Base-by-base conservation (phyloP, 2,329 filamentous ascomycete genomes). In the Macrophomina phaseolina region DNA sequence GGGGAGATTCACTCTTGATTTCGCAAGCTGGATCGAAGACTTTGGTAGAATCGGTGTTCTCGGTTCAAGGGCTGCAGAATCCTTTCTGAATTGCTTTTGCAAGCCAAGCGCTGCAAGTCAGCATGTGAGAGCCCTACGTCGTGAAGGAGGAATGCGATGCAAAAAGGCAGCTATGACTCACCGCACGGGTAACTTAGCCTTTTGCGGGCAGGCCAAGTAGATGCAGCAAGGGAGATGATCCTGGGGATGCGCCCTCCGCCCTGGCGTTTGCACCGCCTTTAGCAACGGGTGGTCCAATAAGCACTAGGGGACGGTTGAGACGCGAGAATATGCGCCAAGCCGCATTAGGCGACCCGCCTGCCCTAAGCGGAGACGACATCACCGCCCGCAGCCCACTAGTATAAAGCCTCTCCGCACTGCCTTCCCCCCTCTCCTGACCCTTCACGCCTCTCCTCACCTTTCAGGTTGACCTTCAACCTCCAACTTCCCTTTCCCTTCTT, bases 371-470 rank as follows among this genome's bases (percentile, higher is more conserved):
- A 58, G 18, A 42, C 53, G 36, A 36, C 18, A 28, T 16, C 36
- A 58, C 53, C 23, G 53, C 9, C 51, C 30, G 51, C 34, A 16
- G 11, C 28, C 42, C 58, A 18, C 58, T 62, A 49, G n/a, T 4
- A 45, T 48, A 62, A 62, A 45, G 30, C 38, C 11, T 11, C 58
- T 49, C 42, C 58, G 45, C 58, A 28, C 45, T 45, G 32, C 45
- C 14, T 32, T 28, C 28, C 49, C 58, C 5, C 42, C 11, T 28
- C 16, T 23, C 45, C 32, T 11, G 14, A 49, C 30, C 18, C 42
- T 5, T 38, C 58, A 9, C 23, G 23, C 6, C 14, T 45, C 7
- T 16, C 58, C 16, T 16, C 34, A 49, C 42, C n/a, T 49, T 14
- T 16, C 28, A 61, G 58, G 58, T 36, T 38, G 45, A 28, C 8